phyloP scores from a whole-genome alignment of 83 land plant species.

The Diphasiastrum complanatum region DNA sequence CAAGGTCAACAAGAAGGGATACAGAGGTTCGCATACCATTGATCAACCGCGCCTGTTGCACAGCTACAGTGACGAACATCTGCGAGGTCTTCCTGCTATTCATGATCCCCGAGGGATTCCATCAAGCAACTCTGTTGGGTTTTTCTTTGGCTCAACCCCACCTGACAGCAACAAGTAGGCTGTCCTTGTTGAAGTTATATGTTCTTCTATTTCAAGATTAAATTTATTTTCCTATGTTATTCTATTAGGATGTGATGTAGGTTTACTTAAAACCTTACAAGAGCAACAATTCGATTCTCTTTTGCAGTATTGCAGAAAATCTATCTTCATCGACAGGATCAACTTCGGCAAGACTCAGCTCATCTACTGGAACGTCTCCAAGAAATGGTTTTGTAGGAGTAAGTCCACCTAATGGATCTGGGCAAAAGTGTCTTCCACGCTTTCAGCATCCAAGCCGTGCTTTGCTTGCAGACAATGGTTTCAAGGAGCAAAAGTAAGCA shows the following conservation, averaged over 20 bases:
- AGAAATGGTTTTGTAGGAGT: slow-evolving; percentile 45
- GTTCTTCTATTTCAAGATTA: too few relatives aligned
- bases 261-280: too few relatives aligned
- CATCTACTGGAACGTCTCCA: slow-evolving; percentile 48
- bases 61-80: slow-evolving; percentile 44
- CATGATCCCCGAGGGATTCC: slow-evolving; percentile 67
- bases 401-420: slow-evolving; percentile 88
- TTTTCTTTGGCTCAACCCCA: slow-evolving; percentile 84
- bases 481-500: slow-evolving; percentile 84
- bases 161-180: slow-evolving; percentile 81
- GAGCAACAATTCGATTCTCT: too few relatives aligned
- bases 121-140: slow-evolving; percentile 82
- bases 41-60: slow-evolving; percentile 69
- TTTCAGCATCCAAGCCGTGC: slow-evolving; percentile 99
- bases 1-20: too few relatives aligned
- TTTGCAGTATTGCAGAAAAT: too few relatives aligned
- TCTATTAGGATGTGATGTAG: too few relatives aligned
- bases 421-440: slow-evolving; percentile 79
- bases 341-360: slow-evolving; percentile 49
- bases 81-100: slow-evolving; percentile 34
- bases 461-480: slow-evolving; percentile 88
- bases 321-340: slow-evolving; percentile 27
- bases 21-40: too few relatives aligned
- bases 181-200: not conserved
- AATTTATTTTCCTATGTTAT: too few relatives aligned